Conservation (phyloP, 2,329 filamentous ascomycete species). For the Colletotrichum noveboracense region DNA sequence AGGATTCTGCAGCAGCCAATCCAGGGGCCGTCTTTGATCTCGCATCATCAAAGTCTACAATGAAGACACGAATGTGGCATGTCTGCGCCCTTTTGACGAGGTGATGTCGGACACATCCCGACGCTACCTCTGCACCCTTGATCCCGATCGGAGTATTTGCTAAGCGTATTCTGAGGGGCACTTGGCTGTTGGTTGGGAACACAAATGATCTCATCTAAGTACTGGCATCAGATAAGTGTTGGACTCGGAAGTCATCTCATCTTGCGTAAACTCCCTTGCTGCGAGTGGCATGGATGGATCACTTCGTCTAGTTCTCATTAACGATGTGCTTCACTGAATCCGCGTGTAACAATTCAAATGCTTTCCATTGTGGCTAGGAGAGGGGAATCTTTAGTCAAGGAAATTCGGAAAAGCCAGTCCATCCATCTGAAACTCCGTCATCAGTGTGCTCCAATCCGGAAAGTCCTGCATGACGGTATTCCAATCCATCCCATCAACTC, state of each 20-base stretch:
- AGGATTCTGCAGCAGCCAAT: neutral
- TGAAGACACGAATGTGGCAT: constrained; percentile 5
- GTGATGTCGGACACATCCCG: neutral
- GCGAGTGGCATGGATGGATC: neutral
- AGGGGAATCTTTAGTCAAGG: neutral
- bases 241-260: neutral
- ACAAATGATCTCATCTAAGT: neutral
- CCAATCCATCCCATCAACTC: constrained; percentile 4
- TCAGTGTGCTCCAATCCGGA: constrained; percentile 31
- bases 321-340: neutral
- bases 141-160: neutral
- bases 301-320: neutral
- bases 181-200: neutral
- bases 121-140: neutral
- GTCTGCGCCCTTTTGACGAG: neutral
- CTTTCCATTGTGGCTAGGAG: neutral
- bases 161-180: neutral
- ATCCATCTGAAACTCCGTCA: constrained; percentile 34
- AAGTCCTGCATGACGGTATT: constrained; percentile 17
- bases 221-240: neutral
- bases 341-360: neutral
- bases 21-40: neutral
- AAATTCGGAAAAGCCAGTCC: constrained; percentile 25
- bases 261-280: neutral
- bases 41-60: constrained; percentile 7